These are phyloP conservation scores for Ogataea salicorniae DNA, from an alignment of 805 yeast genomes.

Conservation along the genomic window DNA sequence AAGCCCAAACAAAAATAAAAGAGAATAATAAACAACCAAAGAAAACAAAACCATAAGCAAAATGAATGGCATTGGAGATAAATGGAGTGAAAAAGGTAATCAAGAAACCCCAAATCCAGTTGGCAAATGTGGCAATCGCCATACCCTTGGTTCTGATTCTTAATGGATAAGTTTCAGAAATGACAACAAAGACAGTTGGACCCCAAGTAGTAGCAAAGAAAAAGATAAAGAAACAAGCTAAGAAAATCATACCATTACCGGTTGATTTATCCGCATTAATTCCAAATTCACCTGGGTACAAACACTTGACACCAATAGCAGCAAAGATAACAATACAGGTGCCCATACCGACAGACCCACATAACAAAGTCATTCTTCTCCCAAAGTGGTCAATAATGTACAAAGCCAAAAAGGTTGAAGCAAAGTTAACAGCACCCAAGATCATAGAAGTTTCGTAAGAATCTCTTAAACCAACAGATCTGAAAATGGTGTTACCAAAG, in stretches of 20 bases:
- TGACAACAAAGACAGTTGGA: slow-evolving; percentile 60
- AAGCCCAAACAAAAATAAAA: slow-evolving; percentile 49
- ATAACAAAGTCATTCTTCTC: slow-evolving; percentile 43
- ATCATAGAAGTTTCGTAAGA: slow-evolving; percentile 55
- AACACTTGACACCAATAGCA: slow-evolving; percentile 49
- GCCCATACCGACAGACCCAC: slow-evolving; percentile 50
- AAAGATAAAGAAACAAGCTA: slow-evolving; percentile 59
- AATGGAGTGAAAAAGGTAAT: slow-evolving; percentile 54
- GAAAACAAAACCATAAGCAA: slow-evolving; percentile 53
- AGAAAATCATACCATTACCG: slow-evolving; percentile 57
- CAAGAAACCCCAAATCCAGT: slow-evolving; percentile 59
- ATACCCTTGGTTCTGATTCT: slow-evolving; percentile 58
- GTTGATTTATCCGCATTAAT: slow-evolving; percentile 41
- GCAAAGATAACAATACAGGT: slow-evolving; percentile 57
- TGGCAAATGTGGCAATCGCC: slow-evolving; percentile 60
- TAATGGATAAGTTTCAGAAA: slow-evolving; percentile 64
- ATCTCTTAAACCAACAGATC: slow-evolving; percentile 51
- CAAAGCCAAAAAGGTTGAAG: slow-evolving; percentile 48
- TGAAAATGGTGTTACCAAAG: slow-evolving; percentile 56
- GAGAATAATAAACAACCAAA: slow-evolving; percentile 50
- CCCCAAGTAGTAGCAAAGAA: slow-evolving; percentile 76
- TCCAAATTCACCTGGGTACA: slow-evolving; percentile 37
- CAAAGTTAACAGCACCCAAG: slow-evolving; percentile 51
- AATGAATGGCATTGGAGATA: slow-evolving; percentile 48
- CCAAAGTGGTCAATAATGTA: slow-evolving; percentile 51